These are phyloP conservation scores for Pseudogymnoascus sp. DNA, from an alignment of 2,329 filamentous ascomycete species.

Conservation along the genomic window DNA sequence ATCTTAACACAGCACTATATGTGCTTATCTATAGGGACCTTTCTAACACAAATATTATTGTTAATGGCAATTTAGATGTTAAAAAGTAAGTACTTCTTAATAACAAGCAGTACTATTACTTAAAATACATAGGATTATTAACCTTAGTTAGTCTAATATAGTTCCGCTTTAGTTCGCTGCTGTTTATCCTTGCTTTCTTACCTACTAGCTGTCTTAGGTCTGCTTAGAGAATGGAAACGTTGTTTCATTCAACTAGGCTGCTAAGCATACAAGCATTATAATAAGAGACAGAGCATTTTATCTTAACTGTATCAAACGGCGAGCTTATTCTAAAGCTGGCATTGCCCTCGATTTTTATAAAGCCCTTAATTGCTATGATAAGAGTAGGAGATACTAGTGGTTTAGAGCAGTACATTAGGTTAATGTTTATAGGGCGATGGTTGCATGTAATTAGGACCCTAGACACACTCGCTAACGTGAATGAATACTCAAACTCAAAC, in stretches of 20 bases:
- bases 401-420: background rate
- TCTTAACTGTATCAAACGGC: background rate
- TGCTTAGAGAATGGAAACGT: background rate
- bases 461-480: background rate
- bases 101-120: background rate
- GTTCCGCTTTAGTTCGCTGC: background rate
- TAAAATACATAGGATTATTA: background rate
- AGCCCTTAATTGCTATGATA: background rate
- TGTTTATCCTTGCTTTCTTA: background rate
- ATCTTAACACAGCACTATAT: background rate
- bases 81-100: background rate
- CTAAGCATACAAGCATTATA: background rate
- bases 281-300: background rate
- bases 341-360: background rate
- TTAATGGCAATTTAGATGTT: background rate
- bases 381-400: background rate
- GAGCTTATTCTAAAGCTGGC: background rate
- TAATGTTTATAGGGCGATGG: background rate
- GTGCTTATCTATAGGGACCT: background rate
- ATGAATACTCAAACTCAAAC: background rate
- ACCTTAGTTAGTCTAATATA: background rate
- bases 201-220: background rate
- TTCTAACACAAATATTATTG: background rate
- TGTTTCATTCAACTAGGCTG: background rate
- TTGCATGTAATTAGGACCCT: background rate